A percentile compares a stretch with the other conserved stretches of the same genome.
Evolutionary conservation across 1,284 basidiomycete species (phyloP).

Genomic region (Puccinia novopanici): DNA sequence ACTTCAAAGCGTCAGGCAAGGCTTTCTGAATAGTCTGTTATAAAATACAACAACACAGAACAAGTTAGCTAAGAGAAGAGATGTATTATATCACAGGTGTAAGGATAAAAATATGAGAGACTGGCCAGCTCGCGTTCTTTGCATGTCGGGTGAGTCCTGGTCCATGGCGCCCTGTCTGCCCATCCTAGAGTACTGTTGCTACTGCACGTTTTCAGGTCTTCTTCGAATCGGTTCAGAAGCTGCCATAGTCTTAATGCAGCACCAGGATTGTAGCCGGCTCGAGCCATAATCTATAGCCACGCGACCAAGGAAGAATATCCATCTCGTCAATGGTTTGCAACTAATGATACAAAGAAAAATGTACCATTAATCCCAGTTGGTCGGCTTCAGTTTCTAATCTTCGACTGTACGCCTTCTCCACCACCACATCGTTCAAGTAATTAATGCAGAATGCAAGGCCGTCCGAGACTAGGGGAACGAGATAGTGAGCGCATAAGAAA

Average conservation of each 20-base stretch:
- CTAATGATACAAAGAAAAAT: not conserved
- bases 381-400: slow-evolving; percentile 65
- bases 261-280: slow-evolving; percentile 63
- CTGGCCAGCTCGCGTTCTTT: slow-evolving; percentile 59
- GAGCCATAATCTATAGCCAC: slow-evolving; percentile 60
- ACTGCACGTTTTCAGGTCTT: slow-evolving; percentile 57
- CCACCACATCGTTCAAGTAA: slow-evolving; percentile 63
- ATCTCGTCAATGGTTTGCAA: slow-evolving; percentile 41
- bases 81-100: no score
- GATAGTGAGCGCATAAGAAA: slow-evolving; percentile 63
- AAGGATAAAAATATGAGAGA: not conserved
- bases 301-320: not conserved
- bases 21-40: slow-evolving; percentile 27
- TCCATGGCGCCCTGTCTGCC: slow-evolving; percentile 59
- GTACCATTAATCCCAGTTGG: slow-evolving; percentile 62
- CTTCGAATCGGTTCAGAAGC: slow-evolving; percentile 62
- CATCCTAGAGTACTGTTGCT: slow-evolving; percentile 56
- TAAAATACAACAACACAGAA: not conserved
- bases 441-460: slow-evolving; percentile 62
- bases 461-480: slow-evolving; percentile 61
- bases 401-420: slow-evolving; percentile 63
- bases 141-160: slow-evolving; percentile 63
- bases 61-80: not conserved
- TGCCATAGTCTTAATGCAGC: slow-evolving; percentile 63
- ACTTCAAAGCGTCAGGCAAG: slow-evolving; percentile 18